Evolutionary conservation across 306 rosid genomes (phyloP), one percentile per base, ranked within the genome.

Genomic region (Vigna reflexopilosa): DNA sequence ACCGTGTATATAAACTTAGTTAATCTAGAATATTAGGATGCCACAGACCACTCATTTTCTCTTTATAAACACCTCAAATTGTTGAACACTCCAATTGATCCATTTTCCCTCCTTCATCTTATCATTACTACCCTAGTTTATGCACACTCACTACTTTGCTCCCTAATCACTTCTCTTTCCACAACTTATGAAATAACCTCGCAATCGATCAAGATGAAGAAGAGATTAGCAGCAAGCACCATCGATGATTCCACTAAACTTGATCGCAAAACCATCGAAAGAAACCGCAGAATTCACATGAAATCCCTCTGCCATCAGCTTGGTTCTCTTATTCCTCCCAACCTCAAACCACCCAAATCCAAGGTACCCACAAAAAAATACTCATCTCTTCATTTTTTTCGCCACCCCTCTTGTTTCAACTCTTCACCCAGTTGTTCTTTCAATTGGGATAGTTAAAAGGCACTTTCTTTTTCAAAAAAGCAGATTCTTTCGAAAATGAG

Each of bases 261-360:
- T 1, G 96, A 92, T 55, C 84, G 97, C 13, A 92, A 90, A 80
- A 87, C 83, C 17, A 72, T 89, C 63, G 97, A 92, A 76, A 89
- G 65, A 55, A 90, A 92, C 80, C 83, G 97, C 47, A 89, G 96
- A 86, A 83, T 83, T 70, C 92, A 86, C 26, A 89, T 92, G 96
- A 92, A 92, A 86, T 55, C 72, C 8, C 96, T 92, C 36, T 90
- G 89, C 70, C 26, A 79, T 61, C 85, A 89, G 81, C 97, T 92
- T 26, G 77, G 86, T 73, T 84, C 95, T 32, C 86, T 84, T 59
- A 38, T 92, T 55, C 96, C 97, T 80, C 58, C 85, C 10, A 84
- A 83, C 7, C 70, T 48, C 66, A 82, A 72, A 77, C 64, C 80
- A 32, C 19, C 87, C 45, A 88, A 87, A 47, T 52, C 87, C 59